Conservation (phyloP, 148 eudicot species). For the Euryodendron excelsum region DNA sequence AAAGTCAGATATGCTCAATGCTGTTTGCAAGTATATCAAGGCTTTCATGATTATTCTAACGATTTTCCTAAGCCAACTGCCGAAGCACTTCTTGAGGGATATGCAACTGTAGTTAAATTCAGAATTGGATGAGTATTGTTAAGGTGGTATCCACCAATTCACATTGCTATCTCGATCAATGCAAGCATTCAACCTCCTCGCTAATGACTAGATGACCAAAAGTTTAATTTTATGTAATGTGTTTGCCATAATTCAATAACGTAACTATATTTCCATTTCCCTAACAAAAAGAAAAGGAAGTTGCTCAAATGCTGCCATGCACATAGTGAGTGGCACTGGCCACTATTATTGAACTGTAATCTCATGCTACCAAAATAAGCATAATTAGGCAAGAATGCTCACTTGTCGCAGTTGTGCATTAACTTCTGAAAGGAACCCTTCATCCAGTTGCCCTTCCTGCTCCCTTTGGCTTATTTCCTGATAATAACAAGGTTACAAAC, state of each 20-base stretch:
- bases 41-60: background rate
- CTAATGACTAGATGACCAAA: background rate
- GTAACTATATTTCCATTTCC: background rate
- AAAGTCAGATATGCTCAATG: background rate
- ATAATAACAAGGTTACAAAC: slow-evolving; percentile 16
- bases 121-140: background rate
- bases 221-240: background rate
- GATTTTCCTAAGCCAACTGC: background rate
- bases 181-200: background rate
- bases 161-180: background rate
- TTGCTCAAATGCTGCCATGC: background rate
- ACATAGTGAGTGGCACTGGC: background rate
- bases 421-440: slow-evolving; percentile 94
- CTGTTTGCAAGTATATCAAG: background rate
- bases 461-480: slow-evolving; percentile 86
- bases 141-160: background rate
- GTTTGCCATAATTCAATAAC: background rate
- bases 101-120: background rate
- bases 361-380: background rate
- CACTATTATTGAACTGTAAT: background rate
- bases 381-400: slow-evolving; percentile 21
- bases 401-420: slow-evolving; percentile 96
- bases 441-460: slow-evolving; percentile 90
- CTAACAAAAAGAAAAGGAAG: background rate
- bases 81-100: background rate